Base-by-base conservation (phyloP, 2,329 filamentous ascomycete species). In the Gliomastix tumulicola region DNA sequence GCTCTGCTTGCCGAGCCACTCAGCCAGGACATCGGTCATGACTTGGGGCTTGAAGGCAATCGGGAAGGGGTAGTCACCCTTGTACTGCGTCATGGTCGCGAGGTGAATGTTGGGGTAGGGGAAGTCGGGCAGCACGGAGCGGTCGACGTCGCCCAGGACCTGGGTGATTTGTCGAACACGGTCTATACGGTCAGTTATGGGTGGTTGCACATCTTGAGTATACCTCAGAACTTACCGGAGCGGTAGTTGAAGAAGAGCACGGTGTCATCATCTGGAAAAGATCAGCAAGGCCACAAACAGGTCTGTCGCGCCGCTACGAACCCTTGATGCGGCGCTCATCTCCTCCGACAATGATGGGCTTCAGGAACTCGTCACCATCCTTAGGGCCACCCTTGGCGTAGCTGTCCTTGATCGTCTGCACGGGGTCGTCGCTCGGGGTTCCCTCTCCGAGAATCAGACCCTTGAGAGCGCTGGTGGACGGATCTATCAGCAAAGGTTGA, bases 231-330 rank as follows among this genome's bases (percentile, higher is more conserved):
- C 33, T 16, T 34, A 40, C 38, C 41, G 40, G 92, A 97, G 55
- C 92, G 88, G 76, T 98, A 98, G 80, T 98, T 98, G 85, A 98
- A 98, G 79, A 97, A 97, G 78, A 97, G 97, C 53, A 97, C 76
- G 37, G 88, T 90, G 58, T 98, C 92, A 48, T 84, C 75, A 56
- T 97, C 88, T 88, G 11, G 16, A 19, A n/a, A n/a, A n/a, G n/a
- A n/a, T n/a, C n/a, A n/a, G n/a, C n/a, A n/a, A n/a, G n/a, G n/a
- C n/a, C n/a, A n/a, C n/a, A n/a, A n/a, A n/a, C n/a, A n/a, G n/a
- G n/a, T n/a, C n/a, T n/a, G n/a, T n/a, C n/a, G n/a, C n/a, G n/a
- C n/a, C n/a, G n/a, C n/a, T n/a, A 23, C 68, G 49, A 65, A 85
- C 84, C 84, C 71, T 95, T 80, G 57, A 98, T 82, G 51, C 92